Conservation (phyloP, 2,329 filamentous ascomycete species). For the Cladophialophora carrionii region DNA sequence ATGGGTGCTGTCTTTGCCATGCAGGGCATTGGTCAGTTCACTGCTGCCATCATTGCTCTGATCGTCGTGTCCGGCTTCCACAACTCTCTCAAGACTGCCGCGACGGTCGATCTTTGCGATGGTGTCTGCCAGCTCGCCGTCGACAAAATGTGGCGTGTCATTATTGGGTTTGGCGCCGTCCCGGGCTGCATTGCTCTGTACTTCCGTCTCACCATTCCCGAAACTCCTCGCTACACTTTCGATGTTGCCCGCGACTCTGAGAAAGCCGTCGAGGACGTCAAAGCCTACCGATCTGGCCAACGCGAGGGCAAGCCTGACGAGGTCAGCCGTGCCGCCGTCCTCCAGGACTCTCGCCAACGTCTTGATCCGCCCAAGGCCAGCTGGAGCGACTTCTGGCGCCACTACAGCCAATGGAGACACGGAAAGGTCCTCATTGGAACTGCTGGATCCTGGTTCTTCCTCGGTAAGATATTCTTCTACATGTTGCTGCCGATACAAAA, state of each 20-base stretch:
- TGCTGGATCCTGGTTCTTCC: constrained; percentile 81
- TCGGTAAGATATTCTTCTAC: constrained; percentile 47
- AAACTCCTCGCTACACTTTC: constrained; percentile 86
- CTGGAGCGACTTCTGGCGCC: constrained; percentile 69
- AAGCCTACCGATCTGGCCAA: constrained; percentile 72
- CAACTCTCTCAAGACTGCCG: constrained; percentile 59
- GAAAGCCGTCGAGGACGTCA: constrained; percentile 72
- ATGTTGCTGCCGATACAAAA: background rate
- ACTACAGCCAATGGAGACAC: constrained; percentile 74
- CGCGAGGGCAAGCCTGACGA: constrained; percentile 68
- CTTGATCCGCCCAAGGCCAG: constrained; percentile 71
- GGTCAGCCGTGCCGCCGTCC: constrained; percentile 63
- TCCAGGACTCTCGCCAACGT: constrained; percentile 57
- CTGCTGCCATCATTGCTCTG: constrained; percentile 73
- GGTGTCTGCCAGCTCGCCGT: constrained; percentile 69
- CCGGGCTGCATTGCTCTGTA: constrained; percentile 81
- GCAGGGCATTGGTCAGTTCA: constrained; percentile 81
- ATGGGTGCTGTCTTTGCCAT: constrained; percentile 86
- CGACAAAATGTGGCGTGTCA: constrained; percentile 84
- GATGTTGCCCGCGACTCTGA: constrained; percentile 75
- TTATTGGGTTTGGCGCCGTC: constrained; percentile 80
- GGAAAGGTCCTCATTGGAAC: constrained; percentile 75
- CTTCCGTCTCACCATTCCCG: constrained; percentile 83
- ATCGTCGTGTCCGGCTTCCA: constrained; percentile 75
- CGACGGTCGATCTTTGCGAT: constrained; percentile 61